Conservation (phyloP, 208 protist species). For the Acanthamoeba quina region DNA sequence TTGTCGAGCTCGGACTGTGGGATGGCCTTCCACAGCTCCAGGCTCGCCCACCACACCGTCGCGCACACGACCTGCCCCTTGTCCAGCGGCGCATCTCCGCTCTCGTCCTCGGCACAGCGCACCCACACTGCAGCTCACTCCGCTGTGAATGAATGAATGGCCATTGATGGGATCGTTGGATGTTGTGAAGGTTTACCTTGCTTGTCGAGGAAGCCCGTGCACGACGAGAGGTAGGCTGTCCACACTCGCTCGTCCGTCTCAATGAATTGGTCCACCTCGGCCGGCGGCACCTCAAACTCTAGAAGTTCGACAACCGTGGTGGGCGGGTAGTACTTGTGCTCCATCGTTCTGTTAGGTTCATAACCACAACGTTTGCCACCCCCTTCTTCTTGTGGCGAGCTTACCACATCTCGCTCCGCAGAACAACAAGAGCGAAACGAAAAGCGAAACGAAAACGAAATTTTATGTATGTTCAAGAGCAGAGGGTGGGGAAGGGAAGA, state of each 20-base stretch:
- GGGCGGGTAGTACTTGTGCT: neutral
- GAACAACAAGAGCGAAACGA: no score
- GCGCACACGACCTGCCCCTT: neutral
- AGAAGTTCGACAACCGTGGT: neutral
- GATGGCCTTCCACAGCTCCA: constrained; percentile 14
- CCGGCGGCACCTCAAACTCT: neutral
- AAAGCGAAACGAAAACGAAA: no score
- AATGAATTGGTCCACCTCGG: neutral
- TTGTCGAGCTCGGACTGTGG: constrained; percentile 18
- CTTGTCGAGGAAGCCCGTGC: constrained; percentile 6
- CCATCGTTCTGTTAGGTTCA: no score
- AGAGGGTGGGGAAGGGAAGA: no score
- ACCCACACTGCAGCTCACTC: constrained; percentile 1
- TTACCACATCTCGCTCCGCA: no score
- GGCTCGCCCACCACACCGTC: constrained; percentile 23
- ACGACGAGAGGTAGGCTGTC: neutral
- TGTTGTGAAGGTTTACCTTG: no score
- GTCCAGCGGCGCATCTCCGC: neutral
- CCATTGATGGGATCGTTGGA: no score
- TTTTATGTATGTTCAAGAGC: no score
- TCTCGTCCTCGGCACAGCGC: neutral
- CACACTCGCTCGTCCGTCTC: neutral
- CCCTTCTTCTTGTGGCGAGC: no score
- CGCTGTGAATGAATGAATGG: neutral
- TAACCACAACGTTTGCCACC: no score